Conservation (phyloP, 495 filamentous ascomycete genomes). For the Penicillium daleae region DNA sequence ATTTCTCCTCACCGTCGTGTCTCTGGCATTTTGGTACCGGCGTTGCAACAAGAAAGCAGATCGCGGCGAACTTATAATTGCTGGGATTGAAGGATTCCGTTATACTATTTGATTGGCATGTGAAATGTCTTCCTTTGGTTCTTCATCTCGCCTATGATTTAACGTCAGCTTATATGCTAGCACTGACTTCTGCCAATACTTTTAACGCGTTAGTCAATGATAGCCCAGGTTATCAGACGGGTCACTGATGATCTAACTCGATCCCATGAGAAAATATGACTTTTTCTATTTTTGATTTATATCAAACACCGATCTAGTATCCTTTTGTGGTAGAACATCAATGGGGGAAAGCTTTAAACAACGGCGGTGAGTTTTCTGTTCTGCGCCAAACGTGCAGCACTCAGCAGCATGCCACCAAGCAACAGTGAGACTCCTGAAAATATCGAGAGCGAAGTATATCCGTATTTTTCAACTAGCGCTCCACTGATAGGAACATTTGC, state of each 20-base stretch:
- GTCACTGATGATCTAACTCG: no score
- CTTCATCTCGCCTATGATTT: no score
- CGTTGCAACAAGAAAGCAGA: conserved; percentile 6
- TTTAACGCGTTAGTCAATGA: no score
- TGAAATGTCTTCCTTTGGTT: not conserved
- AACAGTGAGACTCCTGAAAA: conserved; percentile 40
- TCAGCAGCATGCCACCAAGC: conserved; percentile 33
- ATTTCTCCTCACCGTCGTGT: not conserved
- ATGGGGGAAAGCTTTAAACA: conserved; percentile 19
- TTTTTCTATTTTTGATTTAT: no score
- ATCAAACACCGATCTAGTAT: not conserved
- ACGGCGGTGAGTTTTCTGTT: conserved; percentile 24
- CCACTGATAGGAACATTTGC: conserved; percentile 44
- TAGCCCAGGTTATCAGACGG: no score
- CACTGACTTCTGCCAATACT: no score
- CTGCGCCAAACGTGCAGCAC: conserved; percentile 32
- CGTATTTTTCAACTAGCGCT: conserved; percentile 35
- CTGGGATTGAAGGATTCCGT: conserved; percentile 5
- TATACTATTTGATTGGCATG: not conserved
- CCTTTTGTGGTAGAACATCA: not conserved
- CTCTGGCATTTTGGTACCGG: conserved; percentile 8
- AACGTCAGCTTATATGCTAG: no score
- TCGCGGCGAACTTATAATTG: conserved; percentile 12
- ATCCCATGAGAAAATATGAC: no score
- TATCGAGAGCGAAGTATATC: conserved; percentile 41